phyloP scores from a whole-genome alignment of 108 stramenopile genomes.

The Cyclotella baltica region DNA sequence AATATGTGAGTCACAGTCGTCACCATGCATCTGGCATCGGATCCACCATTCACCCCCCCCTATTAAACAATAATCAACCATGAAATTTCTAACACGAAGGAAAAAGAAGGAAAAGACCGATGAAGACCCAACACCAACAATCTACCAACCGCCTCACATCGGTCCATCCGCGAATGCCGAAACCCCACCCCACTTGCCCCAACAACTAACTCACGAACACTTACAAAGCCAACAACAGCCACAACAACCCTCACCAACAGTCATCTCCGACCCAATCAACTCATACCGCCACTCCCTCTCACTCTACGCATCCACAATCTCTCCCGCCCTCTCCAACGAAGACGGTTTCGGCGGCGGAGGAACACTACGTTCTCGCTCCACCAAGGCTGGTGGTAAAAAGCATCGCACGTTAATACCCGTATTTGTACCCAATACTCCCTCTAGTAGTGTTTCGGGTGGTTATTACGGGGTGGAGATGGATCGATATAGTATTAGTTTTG shows the following conservation, averaged over 20 bases:
- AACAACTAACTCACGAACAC: neutral
- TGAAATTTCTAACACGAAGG: slow-evolving; percentile 14
- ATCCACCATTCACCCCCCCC: neutral
- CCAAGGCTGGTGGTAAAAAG: slow-evolving; percentile 15
- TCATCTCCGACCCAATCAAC: neutral
- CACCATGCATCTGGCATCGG: no score
- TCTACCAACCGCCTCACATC: slow-evolving; percentile 24
- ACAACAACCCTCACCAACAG: neutral
- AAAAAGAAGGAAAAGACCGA: slow-evolving; percentile 46
- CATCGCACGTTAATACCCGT: slow-evolving; percentile 21
- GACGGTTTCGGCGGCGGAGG: slow-evolving; percentile 32
- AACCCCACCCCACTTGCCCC: neutral
- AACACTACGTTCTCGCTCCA: slow-evolving; percentile 22
- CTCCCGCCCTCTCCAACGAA: slow-evolving; percentile 34
- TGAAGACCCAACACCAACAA: no score
- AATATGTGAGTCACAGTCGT: no score
- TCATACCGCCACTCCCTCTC: slow-evolving; percentile 48
- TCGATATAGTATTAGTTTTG: slow-evolving; percentile 6
- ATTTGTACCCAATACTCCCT: slow-evolving; percentile 5
- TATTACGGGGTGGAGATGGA: slow-evolving; percentile 8
- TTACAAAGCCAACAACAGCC: slow-evolving; percentile 12
- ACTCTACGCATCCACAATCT: slow-evolving; percentile 45
- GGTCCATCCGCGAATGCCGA: neutral
- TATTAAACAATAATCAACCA: neutral
- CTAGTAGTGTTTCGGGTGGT: neutral